Base-by-base conservation (phyloP, 441 rosid species). In the Gossypium davidsonii region DNA sequence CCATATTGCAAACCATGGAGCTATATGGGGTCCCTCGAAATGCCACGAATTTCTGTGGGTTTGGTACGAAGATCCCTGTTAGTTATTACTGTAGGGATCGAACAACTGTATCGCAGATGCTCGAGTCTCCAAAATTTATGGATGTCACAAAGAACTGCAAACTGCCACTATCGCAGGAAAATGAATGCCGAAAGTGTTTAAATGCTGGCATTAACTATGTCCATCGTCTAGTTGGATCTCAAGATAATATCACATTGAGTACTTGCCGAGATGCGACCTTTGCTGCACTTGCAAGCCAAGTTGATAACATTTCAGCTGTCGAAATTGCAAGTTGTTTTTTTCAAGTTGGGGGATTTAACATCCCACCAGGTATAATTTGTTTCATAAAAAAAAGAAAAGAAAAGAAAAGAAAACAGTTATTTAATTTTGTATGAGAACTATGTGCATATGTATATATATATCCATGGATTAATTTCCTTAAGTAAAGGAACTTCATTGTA, bases 251-350 rank as follows among this genome's bases (percentile, higher is more conserved):
- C 53, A 91, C 93, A 31, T 72, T 94, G 75, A 91, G 89, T 83
- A 91, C 93, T 75, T 94, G 98, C 73, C 87, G 96, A 28, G 97
- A 89, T 87, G 98, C 98, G 53, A 85, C 94, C 31, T 94, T 85
- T 74, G 88, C 86, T 73, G 85, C 89, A 49, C 85, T 94, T 57
- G 91, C 92, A 21, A 90, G 97, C 80, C 94, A 79, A 77, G 83
- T 87, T 79, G 96, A 90, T 55, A 69, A 77, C 76, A 68, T 74
- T 44, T 85, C 96, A 2, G 85, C 97, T 6, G 78, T 82, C 74
- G 81, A 84, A 72, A 75, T 92, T 5, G 97, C 97, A 60, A 82
- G 86, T 81, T 94, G 98, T 75, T 92, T 94, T 86, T 92, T 92
- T 80, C 84, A 87, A 61, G 89, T 94, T 74, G 82, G 87, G 68